phyloP scores from a whole-genome alignment of 495 filamentous ascomycete species.

The Parmelia sp. region DNA sequence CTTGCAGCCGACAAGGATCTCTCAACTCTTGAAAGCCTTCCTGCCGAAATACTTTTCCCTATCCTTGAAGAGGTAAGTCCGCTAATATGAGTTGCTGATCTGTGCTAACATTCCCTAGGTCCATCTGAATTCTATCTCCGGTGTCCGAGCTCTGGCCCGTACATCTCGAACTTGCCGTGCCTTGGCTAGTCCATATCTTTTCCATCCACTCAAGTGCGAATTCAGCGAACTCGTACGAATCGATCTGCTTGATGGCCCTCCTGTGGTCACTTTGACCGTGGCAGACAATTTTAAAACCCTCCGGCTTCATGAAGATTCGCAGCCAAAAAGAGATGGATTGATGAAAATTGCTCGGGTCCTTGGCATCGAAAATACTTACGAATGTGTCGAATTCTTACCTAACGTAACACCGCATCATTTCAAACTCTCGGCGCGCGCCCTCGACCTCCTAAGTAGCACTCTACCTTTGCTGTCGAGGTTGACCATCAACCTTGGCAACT shows the following conservation, averaged over 20 bases:
- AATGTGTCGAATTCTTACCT: neutral
- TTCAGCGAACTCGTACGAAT: neutral
- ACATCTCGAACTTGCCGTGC: slow-evolving; percentile 11
- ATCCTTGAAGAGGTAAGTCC: slow-evolving; percentile 8
- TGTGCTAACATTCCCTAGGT: neutral
- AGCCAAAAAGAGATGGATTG: neutral
- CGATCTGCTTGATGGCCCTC: neutral
- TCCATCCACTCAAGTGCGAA: neutral
- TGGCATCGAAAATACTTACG: neutral
- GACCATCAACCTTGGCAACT: neutral
- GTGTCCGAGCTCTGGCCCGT: slow-evolving; percentile 8
- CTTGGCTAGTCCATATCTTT: slow-evolving; percentile 10
- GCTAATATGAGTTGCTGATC: neutral
- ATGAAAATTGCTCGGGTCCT: neutral
- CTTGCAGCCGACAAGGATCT: neutral
- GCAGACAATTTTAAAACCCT: slow-evolving; percentile 1
- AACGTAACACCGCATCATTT: neutral
- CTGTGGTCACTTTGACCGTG: neutral
- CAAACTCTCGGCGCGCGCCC: neutral
- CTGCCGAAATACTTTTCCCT: slow-evolving; percentile 1
- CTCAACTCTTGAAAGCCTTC: slow-evolving; percentile 4
- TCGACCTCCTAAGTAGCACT: neutral
- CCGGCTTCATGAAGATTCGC: neutral
- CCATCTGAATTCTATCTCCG: slow-evolving; percentile 3
- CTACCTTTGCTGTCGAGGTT: neutral